Conservation (phyloP, 176 grass and related monocot species). For the Aegilops tauschii region DNA sequence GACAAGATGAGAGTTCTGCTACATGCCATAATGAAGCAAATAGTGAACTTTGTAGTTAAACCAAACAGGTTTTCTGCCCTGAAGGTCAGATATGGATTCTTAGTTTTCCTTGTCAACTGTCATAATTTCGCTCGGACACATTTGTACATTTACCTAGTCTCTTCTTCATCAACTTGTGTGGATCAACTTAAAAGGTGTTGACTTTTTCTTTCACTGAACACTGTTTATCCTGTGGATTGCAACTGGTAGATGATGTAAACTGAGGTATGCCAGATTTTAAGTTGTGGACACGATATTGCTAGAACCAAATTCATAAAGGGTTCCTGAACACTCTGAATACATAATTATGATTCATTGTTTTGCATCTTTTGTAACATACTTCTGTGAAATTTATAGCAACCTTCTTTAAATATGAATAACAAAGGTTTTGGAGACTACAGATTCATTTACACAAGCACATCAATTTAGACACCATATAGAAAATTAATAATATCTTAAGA, state of each 20-base stretch:
- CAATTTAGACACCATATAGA: neutral
- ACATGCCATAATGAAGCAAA: conserved; percentile 70
- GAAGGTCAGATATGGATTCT: conserved; percentile 56
- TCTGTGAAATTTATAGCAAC: neutral
- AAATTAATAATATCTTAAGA: neutral
- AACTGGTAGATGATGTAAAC: neutral
- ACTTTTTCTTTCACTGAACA: neutral
- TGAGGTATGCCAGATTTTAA: conserved; percentile 3
- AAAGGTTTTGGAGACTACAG: neutral
- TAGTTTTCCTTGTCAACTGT: conserved; percentile 22
- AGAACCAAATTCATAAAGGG: neutral
- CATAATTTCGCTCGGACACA: neutral
- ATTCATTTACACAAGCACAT: neutral
- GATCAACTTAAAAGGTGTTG: neutral
- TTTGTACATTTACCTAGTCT: neutral
- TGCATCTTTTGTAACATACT: neutral
- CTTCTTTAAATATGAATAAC: neutral
- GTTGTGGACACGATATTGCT: conserved; percentile 15
- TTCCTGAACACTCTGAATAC: neutral
- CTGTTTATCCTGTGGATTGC: neutral
- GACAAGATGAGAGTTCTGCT: conserved; percentile 88
- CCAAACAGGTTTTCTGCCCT: conserved; percentile 83
- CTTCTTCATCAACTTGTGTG: neutral
- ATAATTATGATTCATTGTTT: conserved; percentile 11
- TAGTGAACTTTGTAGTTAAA: conserved; percentile 87